These are phyloP conservation scores for Hypoxylon sp. DNA, from an alignment of 2,329 filamentous ascomycete genomes.

Conservation along the genomic window DNA sequence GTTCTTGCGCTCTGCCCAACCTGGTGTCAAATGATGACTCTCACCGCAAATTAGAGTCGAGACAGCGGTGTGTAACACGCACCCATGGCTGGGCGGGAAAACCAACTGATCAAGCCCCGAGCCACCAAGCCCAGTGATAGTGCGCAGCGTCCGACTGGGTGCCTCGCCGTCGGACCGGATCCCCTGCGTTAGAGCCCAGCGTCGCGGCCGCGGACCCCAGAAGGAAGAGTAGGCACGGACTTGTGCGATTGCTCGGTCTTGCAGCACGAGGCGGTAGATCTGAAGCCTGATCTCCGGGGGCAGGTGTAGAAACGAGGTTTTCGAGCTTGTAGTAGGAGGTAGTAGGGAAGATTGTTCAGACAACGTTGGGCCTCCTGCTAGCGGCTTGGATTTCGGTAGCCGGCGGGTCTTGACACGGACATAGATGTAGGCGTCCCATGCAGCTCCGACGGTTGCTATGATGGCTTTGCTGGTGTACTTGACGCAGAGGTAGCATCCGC, in stretches of 20 bases:
- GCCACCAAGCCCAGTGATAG: slow-evolving; percentile 20
- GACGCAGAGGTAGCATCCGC: not conserved
- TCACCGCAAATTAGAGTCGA: slow-evolving; percentile 28
- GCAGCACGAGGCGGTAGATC: slow-evolving; percentile 24
- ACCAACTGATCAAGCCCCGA: slow-evolving; percentile 14
- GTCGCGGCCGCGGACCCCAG: slow-evolving; percentile 16
- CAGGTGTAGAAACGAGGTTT: slow-evolving; percentile 25
- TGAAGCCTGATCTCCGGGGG: slow-evolving; percentile 27
- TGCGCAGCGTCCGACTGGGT: slow-evolving; percentile 21
- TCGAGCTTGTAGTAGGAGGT: not conserved
- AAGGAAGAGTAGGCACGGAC: slow-evolving; percentile 1
- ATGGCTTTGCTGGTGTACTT: not conserved
- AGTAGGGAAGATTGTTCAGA: not conserved
- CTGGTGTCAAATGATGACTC: not conserved
- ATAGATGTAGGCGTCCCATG: not conserved
- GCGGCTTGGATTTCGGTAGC: slow-evolving; percentile 22
- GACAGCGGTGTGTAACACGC: slow-evolving; percentile 2
- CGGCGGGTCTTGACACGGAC: slow-evolving; percentile 15
- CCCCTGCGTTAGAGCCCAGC: slow-evolving; percentile 15
- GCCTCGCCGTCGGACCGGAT: slow-evolving; percentile 27
- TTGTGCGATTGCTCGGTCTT: slow-evolving; percentile 13
- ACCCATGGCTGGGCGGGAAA: slow-evolving; percentile 13
- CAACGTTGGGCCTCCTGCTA: slow-evolving; percentile 3
- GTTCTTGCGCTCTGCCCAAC: not conserved
- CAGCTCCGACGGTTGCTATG: not conserved